Conservation (phyloP, 2,329 filamentous ascomycete species). For the Chaetomium strumarium region DNA sequence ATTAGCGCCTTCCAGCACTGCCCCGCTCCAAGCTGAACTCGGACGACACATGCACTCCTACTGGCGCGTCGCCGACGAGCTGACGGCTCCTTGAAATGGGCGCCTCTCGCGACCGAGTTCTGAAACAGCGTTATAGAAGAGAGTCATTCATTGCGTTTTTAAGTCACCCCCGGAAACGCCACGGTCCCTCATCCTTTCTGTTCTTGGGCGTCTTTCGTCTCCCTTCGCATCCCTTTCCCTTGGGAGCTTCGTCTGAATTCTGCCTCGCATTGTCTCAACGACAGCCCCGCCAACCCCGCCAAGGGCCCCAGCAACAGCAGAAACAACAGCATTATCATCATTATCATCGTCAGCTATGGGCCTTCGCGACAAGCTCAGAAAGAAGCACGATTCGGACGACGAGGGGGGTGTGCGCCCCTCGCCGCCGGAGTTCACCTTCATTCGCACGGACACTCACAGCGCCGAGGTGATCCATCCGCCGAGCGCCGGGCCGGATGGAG, state of each 20-base stretch:
- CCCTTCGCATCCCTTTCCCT: no score
- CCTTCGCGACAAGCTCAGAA: constrained; percentile 48
- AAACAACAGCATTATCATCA: neutral
- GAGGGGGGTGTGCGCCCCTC: constrained; percentile 30
- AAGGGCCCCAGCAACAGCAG: neutral
- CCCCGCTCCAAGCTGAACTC: constrained; percentile 10
- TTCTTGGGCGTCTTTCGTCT: no score
- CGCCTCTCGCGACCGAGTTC: constrained; percentile 1
- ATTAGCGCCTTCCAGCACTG: constrained; percentile 2
- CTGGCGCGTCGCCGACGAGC: constrained; percentile 13
- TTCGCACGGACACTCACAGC: constrained; percentile 75
- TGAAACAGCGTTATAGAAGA: neutral
- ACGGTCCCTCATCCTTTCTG: neutral
- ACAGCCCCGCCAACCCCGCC: no score
- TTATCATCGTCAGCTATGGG: constrained; percentile 38
- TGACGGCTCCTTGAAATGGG: constrained; percentile 13
- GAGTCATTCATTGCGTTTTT: neutral
- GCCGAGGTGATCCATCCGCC: constrained; percentile 75
- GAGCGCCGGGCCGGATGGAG: constrained; percentile 19
- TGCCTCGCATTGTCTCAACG: no score
- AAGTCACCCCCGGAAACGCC: neutral
- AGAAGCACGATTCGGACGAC: constrained; percentile 43
- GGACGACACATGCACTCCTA: constrained; percentile 11
- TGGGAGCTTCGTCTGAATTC: no score
- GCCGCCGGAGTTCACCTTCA: constrained; percentile 69